These are phyloP conservation scores for Dothistroma pini DNA, from an alignment of 2,329 filamentous ascomycete genomes.

Conservation along the genomic window DNA sequence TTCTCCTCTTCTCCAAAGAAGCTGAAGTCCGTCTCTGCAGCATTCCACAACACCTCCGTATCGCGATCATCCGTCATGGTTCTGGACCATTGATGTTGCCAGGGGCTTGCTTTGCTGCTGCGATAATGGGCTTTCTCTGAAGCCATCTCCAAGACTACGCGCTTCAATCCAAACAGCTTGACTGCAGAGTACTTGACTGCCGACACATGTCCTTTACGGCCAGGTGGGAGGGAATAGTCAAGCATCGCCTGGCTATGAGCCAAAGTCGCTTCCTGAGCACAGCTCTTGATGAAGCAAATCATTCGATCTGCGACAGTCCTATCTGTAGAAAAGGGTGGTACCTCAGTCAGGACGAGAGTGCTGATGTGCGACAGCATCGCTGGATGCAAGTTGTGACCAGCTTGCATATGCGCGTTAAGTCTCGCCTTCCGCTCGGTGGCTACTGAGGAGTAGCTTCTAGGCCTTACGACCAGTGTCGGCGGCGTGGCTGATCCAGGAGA, in stretches of 20 bases:
- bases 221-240: conserved; percentile 59
- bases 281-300: conserved; percentile 54
- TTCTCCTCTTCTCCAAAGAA: conserved; percentile 54
- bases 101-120: conserved; percentile 41
- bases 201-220: conserved; percentile 47
- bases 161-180: conserved; percentile 51
- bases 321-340: conserved; percentile 40
- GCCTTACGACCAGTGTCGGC: conserved; percentile 14
- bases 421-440: conserved; percentile 29
- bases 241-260: conserved; percentile 51
- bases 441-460: conserved; percentile 32
- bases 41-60: conserved; percentile 57
- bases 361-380: conserved; percentile 53
- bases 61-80: conserved; percentile 59
- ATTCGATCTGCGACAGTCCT: conserved; percentile 46
- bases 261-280: conserved; percentile 53
- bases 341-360: conserved; percentile 55
- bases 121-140: conserved; percentile 27
- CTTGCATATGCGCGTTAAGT: conserved; percentile 24
- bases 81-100: conserved; percentile 45
- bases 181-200: conserved; percentile 40
- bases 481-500: conserved; percentile 8
- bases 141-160: conserved; percentile 55
- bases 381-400: conserved; percentile 46
- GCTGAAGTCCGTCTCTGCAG: conserved; percentile 55